Base-by-base conservation (phyloP, 163 green algal genomes). In the Chlamydomonas reinhardtii region DNA sequence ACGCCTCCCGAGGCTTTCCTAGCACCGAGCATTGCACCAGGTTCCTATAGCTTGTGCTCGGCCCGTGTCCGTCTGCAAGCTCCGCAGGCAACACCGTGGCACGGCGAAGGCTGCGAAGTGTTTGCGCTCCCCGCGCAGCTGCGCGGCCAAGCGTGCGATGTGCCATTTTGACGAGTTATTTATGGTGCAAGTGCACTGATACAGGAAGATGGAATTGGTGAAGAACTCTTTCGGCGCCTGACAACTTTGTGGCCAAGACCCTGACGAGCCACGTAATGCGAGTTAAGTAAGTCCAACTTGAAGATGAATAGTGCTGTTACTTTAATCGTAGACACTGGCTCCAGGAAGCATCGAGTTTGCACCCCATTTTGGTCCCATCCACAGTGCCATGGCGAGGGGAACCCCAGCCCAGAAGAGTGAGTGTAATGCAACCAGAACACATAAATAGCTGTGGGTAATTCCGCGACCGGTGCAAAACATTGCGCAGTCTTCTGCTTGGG, bases 21-120 rank as follows among this genome's bases (percentile, higher is more conserved):
- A 84, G 65, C 39, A 52, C 77, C 22, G 39, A 35, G 64, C 77
- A 84, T 27, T 59, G 77, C n/a, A 76, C 54, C 32, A 83, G 39
- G n/a, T 32, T 34, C 8, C 39, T 48, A 19, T 27, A 65, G 17
- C 76, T 83, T 0, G 76, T 74, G 76, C 76, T 83, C 14, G 76
- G 37, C 5, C 68, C 64, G 4, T 25, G 59, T 16, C 37, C 37
- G 20, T 83, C 74, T 0, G 56, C 9, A 0, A 27, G 25, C 29
- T 70, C 56, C 6, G 32, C 20, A 24, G 8, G 43, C 29, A 52
- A 34, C 70, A 37, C 2, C 19, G 54, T 64, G 34, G 35, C 20
- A 59, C 22, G 27, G 32, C 56, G 35, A 35, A 48, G 14, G 37
- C 34, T n/a, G 16, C 73, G n/a, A 14, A 68, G 31, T 12, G 52